Percentiles rank a stretch among this genome's conserved stretches.
Evolutionary conservation across 2,329 filamentous ascomycete species (phyloP).

Genomic region (Domatiomyces globalis): DNA sequence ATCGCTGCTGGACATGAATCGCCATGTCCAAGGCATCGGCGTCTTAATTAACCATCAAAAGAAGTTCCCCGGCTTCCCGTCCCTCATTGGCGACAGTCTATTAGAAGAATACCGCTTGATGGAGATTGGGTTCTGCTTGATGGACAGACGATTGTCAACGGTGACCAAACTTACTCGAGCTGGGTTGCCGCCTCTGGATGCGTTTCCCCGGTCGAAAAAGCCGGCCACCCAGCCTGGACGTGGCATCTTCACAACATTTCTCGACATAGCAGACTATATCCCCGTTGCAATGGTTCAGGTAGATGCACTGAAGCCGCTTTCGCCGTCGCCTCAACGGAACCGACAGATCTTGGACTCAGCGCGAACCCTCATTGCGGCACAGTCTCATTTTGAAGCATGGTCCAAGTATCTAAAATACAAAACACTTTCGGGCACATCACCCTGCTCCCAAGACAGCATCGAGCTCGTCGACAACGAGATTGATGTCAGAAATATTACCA

Average conservation of each 20-base stretch:
- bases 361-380: no score
- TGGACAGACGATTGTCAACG: not conserved
- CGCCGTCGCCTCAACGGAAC: not conserved
- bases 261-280: slow-evolving; percentile 1
- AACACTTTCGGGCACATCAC: no score
- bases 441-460: no score
- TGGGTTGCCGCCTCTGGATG: not conserved
- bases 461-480: no score
- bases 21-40: slow-evolving; percentile 4
- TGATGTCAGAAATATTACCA: no score
- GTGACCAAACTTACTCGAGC: not conserved
- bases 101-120: slow-evolving; percentile 6
- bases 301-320: not conserved
- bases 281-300: not conserved
- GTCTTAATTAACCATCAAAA: slow-evolving; percentile 3
- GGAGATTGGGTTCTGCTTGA: slow-evolving; percentile 2
- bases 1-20: slow-evolving; percentile 1
- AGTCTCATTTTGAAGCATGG: no score
- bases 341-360: not conserved
- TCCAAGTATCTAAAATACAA: no score
- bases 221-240: not conserved
- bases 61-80: not conserved
- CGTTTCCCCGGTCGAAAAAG: not conserved
- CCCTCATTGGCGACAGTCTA: slow-evolving; percentile 1
- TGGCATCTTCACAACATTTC: not conserved